Percentiles rank a stretch among this genome's conserved stretches.
phyloP scores from a whole-genome alignment of 192 early-diverging fungal species.

The Chytriomyces sp. region DNA sequence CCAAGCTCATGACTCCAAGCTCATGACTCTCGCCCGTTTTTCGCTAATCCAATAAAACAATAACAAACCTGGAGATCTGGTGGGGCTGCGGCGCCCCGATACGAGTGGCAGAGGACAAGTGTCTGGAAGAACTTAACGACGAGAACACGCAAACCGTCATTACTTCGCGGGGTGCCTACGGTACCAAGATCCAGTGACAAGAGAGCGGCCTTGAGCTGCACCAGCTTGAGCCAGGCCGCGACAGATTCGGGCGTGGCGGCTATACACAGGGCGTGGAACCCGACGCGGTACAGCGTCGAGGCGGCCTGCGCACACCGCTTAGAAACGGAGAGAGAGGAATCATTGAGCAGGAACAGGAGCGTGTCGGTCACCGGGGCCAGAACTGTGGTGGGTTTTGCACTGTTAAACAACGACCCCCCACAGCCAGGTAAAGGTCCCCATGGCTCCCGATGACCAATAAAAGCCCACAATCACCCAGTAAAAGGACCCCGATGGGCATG shows the following conservation, averaged over 20 bases:
- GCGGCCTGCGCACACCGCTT: conserved; percentile 4
- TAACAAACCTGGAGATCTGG: too few species aligned
- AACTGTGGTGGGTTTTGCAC: conserved; percentile 4
- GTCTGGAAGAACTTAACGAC: conserved; percentile 23
- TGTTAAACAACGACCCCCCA: too few species aligned
- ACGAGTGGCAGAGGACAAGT: conserved; percentile 4
- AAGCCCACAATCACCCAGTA: background rate
- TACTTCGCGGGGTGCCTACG: background rate
- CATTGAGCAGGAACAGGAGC: conserved; percentile 10
- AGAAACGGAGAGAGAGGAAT: background rate
- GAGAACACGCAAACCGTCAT: background rate
- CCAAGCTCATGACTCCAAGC: too few species aligned
- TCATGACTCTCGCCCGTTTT: too few species aligned
- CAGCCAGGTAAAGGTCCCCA: too few species aligned
- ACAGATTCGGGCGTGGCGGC: conserved; percentile 9
- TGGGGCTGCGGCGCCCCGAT: background rate
- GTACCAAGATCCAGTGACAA: background rate
- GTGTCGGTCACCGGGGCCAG: conserved; percentile 18
- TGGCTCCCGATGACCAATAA: too few species aligned
- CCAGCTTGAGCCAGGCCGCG: conserved; percentile 21
- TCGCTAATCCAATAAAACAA: too few species aligned
- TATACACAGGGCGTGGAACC: conserved; percentile 13
- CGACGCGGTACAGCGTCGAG: background rate
- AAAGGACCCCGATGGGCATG: conserved; percentile 17
- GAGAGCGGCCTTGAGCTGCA: background rate